Conservation (phyloP, 306 rosid genomes). For the Vigna mungo region DNA sequence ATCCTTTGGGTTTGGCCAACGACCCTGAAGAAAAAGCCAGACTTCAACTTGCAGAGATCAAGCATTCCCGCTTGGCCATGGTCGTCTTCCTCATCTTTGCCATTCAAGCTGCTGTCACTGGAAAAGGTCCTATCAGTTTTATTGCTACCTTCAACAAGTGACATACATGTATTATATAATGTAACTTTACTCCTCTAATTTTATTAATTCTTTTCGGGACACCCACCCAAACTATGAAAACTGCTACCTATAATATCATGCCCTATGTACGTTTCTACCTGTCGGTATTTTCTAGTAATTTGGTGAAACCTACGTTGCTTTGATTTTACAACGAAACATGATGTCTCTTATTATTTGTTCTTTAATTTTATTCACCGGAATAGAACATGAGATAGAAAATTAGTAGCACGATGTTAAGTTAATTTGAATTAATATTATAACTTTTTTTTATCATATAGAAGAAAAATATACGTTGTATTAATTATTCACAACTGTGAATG, state of each 20-base stretch:
- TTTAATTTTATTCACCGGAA: too few species aligned
- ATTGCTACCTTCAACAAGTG: constrained; percentile 76
- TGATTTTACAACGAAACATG: neutral
- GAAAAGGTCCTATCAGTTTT: constrained; percentile 79
- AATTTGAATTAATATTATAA: too few species aligned
- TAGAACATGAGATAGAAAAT: neutral
- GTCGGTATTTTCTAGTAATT: neutral
- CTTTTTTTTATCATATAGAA: too few species aligned
- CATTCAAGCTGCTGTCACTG: constrained; percentile 77
- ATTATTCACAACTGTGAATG: too few species aligned
- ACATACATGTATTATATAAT: neutral
- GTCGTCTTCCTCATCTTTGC: constrained; percentile 78
- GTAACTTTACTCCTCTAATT: neutral
- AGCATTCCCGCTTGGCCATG: constrained; percentile 84
- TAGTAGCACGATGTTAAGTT: neutral
- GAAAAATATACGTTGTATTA: too few species aligned
- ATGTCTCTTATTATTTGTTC: neutral
- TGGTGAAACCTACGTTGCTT: too few species aligned
- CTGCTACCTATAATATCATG: constrained; percentile 17
- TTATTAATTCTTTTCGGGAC: neutral
- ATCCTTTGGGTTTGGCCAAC: constrained; percentile 68
- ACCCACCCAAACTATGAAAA: neutral
- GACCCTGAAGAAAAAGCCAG: constrained; percentile 71
- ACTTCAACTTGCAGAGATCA: constrained; percentile 85
- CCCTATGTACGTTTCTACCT: constrained; percentile 14